Conservation (phyloP, 2,329 filamentous ascomycete species). For the Pyrenochaeta sp. region DNA sequence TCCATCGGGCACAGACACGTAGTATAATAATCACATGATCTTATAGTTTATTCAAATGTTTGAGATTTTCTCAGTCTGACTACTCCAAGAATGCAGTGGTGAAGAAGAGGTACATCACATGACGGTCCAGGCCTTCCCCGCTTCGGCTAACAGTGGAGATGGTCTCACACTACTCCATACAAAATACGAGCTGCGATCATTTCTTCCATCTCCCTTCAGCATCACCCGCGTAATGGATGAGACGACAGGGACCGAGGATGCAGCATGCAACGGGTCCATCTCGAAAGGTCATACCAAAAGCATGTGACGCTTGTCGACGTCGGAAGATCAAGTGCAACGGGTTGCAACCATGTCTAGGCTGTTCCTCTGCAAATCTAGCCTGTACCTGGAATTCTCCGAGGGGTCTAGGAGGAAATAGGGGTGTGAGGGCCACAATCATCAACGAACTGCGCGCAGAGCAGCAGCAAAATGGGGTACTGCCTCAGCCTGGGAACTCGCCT, state of each 20-base stretch:
- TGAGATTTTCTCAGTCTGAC: no score
- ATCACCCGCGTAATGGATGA: background rate
- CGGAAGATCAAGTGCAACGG: constrained; percentile 79
- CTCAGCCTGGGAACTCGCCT: background rate
- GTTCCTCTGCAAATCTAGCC: constrained; percentile 60
- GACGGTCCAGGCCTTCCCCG: background rate
- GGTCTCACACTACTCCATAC: no score
- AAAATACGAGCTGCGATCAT: no score
- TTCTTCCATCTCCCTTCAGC: no score
- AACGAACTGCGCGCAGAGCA: constrained; percentile 75
- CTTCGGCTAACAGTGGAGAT: background rate
- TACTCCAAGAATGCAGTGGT: no score
- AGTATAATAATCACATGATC: no score
- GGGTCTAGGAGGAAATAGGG: constrained; percentile 14
- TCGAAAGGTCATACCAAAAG: constrained; percentile 49
- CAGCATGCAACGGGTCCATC: constrained; percentile 4
- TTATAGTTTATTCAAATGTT: no score
- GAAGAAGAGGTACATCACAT: no score
- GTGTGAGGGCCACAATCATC: constrained; percentile 71
- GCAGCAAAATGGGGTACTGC: constrained; percentile 4
- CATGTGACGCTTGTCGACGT: constrained; percentile 76
- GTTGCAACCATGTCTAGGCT: constrained; percentile 74
- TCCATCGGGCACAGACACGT: no score
- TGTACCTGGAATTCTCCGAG: constrained; percentile 43
- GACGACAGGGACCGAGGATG: background rate